Evolutionary conservation across 2,329 filamentous ascomycete species (phyloP), one percentile per base, ranked within the genome.

Genomic region (Cladosporium sp.): DNA sequence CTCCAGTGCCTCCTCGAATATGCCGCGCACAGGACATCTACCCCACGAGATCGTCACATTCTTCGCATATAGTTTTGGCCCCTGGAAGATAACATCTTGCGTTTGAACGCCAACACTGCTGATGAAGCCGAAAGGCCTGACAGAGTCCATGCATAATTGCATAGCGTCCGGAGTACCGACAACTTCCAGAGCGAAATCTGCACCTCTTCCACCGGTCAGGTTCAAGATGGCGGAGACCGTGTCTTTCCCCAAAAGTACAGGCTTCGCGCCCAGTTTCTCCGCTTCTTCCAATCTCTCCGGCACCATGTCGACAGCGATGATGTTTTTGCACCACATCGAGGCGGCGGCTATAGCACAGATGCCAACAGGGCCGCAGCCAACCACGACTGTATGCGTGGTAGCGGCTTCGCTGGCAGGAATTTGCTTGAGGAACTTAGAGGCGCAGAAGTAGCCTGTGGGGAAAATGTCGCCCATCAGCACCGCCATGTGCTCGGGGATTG

Each of bases 391-490:
- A 0, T 89, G 91, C 66, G 88, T 86, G 56, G 91, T 86, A n/a
- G 82, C 78, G 59, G 89, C 85, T 64, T 88, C 83, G 67, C 87
- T 83, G 16, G 74, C 72, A 13, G 79, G 82, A 43, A 89, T 82
- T 73, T 89, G 79, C 65, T 86, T 86, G 77, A 96, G 89, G 6
- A 88, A 93, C 73, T 92, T 95, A 65, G 85, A 84, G 5, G 91
- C 91, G 7, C 91, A 92, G 71, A 93, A 96, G 79, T 88, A 96
- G 7, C 93, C 91, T 0, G 82, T 85, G 28, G 93, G 93, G 78
- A 95, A 96, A 72, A 97, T 96, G 75, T 97, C 93, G 18, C 91
- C 92, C 93, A 97, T 96, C 30, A 97, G 84, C 6, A 96, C 88
- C 57, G 96, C 83, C 39, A 88, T 88, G 68, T 90, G 85, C 70